Evolutionary conservation across 345 rosid species (phyloP).

Genomic region (Sonneratia caseolaris): DNA sequence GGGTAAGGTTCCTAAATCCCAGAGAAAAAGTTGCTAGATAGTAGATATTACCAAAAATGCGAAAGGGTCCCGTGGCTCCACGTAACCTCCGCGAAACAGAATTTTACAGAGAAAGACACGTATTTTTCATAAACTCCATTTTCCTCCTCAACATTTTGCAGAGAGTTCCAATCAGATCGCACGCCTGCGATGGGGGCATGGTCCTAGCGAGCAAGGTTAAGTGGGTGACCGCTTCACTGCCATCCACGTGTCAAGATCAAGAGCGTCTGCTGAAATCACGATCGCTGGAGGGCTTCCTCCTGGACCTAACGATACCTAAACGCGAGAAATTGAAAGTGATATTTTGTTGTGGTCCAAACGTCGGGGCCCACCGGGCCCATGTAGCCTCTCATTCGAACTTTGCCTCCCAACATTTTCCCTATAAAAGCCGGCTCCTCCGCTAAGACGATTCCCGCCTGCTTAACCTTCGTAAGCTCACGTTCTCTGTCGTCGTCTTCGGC

Average conservation of each 20-base stretch:
- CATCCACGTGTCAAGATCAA: not conserved
- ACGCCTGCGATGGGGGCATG: not conserved
- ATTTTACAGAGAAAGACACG: not conserved
- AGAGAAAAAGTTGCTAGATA: too few species aligned
- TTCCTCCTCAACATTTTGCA: not conserved
- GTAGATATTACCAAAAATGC: too few species aligned
- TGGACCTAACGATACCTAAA: not conserved
- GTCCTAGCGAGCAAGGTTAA: too few species aligned
- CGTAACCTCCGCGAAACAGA: not conserved
- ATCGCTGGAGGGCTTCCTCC: conserved; percentile 13
- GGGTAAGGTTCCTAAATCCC: not conserved
- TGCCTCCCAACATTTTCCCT: conserved; percentile 11
- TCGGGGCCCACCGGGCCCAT: conserved; percentile 14
- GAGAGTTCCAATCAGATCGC: not conserved
- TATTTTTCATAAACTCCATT: not conserved
- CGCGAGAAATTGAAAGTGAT: not conserved
- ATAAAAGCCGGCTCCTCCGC: conserved; percentile 29
- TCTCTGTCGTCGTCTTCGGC: not conserved
- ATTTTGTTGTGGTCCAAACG: conserved; percentile 2
- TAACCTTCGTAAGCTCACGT: not conserved
- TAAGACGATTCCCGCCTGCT: conserved; percentile 52
- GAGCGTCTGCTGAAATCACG: not conserved
- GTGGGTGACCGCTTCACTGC: not conserved
- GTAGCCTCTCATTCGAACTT: not conserved
- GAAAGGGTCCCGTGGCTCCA: too few species aligned